These are phyloP conservation scores for Aspergillus carbonarius DNA, from an alignment of 2,329 filamentous ascomycete species.

Conservation along the genomic window DNA sequence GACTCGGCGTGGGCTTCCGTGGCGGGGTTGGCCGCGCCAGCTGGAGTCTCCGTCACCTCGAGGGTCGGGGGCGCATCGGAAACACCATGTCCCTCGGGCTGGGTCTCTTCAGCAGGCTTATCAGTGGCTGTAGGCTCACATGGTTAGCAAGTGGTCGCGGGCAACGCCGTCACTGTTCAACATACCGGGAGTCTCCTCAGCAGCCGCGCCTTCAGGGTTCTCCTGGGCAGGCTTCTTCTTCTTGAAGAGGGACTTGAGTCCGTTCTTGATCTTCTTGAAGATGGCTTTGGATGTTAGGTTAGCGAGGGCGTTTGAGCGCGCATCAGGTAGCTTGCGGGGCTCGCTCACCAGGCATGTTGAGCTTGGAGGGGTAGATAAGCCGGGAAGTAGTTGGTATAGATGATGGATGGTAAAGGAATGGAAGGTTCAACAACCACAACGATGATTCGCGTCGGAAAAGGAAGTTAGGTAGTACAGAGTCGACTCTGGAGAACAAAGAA, in stretches of 20 bases:
- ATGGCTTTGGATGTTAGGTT: conserved; percentile 25
- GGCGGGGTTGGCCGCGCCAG: conserved; percentile 3
- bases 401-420: not conserved
- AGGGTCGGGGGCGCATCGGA: not conserved
- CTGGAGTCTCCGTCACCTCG: conserved; percentile 8
- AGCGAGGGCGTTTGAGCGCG: not conserved
- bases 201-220: conserved; percentile 12
- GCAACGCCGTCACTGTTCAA: not conserved
- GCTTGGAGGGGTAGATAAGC: not conserved
- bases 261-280: conserved; percentile 34
- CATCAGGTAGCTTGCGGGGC: not conserved
- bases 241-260: conserved; percentile 33
- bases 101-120: conserved; percentile 2
- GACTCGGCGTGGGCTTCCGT: conserved; percentile 10
- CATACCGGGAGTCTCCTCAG: conserved; percentile 18
- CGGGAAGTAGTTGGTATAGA: not conserved
- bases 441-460: not conserved
- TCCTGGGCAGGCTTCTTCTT: conserved; percentile 30
- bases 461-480: not conserved
- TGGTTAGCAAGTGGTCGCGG: not conserved
- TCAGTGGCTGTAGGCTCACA: conserved; percentile 4
- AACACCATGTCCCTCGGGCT: conserved; percentile 1
- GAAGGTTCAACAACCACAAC: not conserved
- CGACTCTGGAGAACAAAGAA: not conserved
- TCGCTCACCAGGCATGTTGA: conserved; percentile 33